Evolutionary conservation across 768 basidiomycete species (phyloP), one percentile per base, ranked within the genome.

Genomic region (Daedaleopsis nitida): DNA sequence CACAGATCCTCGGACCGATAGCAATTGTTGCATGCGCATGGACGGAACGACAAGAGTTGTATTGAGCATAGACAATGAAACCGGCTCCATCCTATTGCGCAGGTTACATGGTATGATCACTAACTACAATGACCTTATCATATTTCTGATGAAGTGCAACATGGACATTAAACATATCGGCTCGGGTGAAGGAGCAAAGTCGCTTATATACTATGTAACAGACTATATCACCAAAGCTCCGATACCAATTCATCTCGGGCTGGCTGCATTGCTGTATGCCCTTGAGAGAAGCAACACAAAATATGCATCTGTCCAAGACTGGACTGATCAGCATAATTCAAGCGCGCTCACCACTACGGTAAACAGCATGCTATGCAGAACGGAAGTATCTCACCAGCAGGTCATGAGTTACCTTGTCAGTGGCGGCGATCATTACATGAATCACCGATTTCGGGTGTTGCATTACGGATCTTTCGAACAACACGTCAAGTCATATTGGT

Each of bases 381-480:
- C 72, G 14, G 74, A 75, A 21, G 54, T 74, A 0, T 76, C 74
- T 0, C 70, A 71, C 14, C 71, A 69, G 3, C 73, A 74, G 37
- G 70, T 74, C 0, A 66, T 72, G 67, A 72, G 70, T 21, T 72
- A 73, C 27, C n/a, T 74, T 0, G 50, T 73, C 0, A 72, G 69
- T 0, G 60, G 67, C 0, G 73, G 71, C 0, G 69, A 70, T 23
- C 42, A 58, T 27, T 73, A 71, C n/a, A 63, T 39, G 0, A 63
- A 57, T n/a, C 65, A 70, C 27, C 61, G 16, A 0, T 70, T 62
- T 44, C 16, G 35, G 0, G 8, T 61, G 0, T 51, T 70, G 0
- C 65, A 50, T 34, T 60, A 53, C 61, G 56, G 38, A 17, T 12
- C 21, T 6, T 48, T 62, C 37, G 56, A 47, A 17, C n/a, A 48